Percentiles rank a stretch among this genome's conserved stretches.
phyloP scores from a whole-genome alignment of 2,329 filamentous ascomycete species.

The Akanthomyces lecanii region DNA sequence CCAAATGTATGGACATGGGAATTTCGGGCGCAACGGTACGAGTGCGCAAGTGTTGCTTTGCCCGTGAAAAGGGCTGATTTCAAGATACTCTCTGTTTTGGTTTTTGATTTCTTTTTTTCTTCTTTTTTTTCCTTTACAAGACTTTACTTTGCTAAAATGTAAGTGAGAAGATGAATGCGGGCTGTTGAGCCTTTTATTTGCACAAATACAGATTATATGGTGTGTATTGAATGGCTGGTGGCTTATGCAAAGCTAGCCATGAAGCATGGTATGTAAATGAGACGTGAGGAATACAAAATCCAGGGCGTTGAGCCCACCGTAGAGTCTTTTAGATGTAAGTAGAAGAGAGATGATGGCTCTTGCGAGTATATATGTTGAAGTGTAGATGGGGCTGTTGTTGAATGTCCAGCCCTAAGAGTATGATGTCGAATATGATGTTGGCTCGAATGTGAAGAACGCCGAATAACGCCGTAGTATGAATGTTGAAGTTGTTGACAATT shows the following conservation, averaged over 20 bases:
- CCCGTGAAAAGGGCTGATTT: not conserved
- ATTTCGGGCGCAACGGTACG: not conserved
- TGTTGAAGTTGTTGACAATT: not conserved
- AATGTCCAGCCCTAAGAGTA: not conserved
- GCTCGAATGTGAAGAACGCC: not conserved
- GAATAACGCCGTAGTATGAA: slow-evolving; percentile 5
- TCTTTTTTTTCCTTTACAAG: not conserved
- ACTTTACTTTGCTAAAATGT: not conserved
- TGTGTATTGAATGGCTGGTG: no score
- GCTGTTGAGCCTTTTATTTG: no score
- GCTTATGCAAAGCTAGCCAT: not conserved
- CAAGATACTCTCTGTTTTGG: not conserved
- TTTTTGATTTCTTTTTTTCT: not conserved
- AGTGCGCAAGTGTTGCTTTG: not conserved
- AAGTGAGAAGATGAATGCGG: not conserved
- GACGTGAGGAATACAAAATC: no score
- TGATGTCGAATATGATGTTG: not conserved
- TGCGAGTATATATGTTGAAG: slow-evolving; percentile 12
- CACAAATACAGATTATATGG: not conserved
- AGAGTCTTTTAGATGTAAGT: not conserved
- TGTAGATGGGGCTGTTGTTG: slow-evolving; percentile 6
- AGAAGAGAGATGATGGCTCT: slow-evolving; percentile 9
- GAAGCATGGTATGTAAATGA: not conserved
- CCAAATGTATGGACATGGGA: not conserved
- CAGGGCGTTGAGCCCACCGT: not conserved